These are phyloP conservation scores for Cinchona pubescens DNA, from an alignment of 257 asterid genomes.

Conservation along the genomic window DNA sequence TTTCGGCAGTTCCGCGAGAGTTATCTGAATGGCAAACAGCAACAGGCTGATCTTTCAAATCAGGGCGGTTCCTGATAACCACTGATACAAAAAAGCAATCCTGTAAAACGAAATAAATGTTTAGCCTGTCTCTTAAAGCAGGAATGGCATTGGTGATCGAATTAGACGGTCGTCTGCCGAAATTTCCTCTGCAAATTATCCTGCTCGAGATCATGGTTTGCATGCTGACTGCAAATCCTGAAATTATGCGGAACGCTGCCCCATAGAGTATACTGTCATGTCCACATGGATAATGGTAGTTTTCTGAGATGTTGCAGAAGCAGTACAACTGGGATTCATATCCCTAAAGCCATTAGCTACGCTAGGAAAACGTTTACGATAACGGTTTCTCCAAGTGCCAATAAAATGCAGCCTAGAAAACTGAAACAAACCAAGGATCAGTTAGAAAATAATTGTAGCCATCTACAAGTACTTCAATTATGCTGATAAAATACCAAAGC, in stretches of 20 bases:
- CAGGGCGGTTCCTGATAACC: slow-evolving; percentile 68
- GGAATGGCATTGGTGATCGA: too few relatives aligned
- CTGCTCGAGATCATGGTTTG: too few relatives aligned
- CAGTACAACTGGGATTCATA: slow-evolving; percentile 29
- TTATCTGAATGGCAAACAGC: slow-evolving; percentile 95
- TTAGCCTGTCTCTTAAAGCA: too few relatives aligned
- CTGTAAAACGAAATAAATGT: slow-evolving; percentile 37
- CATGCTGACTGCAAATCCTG: too few relatives aligned
- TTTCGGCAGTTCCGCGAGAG: slow-evolving; percentile 88
- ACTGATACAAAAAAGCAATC: slow-evolving; percentile 96
- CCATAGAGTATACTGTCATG: slow-evolving; percentile 56
- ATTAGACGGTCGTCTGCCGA: too few relatives aligned
- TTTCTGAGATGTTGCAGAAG: slow-evolving; percentile 40
- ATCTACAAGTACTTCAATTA: neutral
- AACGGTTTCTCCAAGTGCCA: slow-evolving; percentile 97
- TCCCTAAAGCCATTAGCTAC: slow-evolving; percentile 37
- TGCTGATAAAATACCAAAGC: slow-evolving; percentile 7
- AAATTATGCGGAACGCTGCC: slow-evolving; percentile 6
- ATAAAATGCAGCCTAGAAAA: slow-evolving; percentile 94
- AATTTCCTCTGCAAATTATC: too few relatives aligned
- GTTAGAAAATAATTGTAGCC: slow-evolving; percentile 13
- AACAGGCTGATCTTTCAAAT: slow-evolving; percentile 72
- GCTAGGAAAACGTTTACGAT: slow-evolving; percentile 70
- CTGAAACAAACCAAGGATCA: slow-evolving; percentile 42
- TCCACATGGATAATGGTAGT: slow-evolving; percentile 68